Evolutionary conservation across 2,329 filamentous ascomycete species (phyloP), one percentile per base, ranked within the genome.

Genomic region (Dothiorella sarmentorum): DNA sequence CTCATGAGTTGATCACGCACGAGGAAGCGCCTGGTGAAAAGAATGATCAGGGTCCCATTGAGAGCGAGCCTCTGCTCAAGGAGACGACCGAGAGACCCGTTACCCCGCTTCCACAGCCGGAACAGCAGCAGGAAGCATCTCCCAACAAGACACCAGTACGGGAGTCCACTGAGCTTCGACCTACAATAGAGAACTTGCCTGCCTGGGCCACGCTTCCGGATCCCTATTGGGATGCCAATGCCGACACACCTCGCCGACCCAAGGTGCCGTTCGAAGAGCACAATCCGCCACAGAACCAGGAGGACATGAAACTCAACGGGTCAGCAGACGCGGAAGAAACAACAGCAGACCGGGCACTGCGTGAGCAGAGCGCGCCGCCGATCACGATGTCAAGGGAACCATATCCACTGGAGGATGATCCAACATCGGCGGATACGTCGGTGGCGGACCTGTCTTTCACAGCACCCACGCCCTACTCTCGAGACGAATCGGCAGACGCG

Each of bases 301-400:
- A n/a, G 9, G 9, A 9, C 15, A 4, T 26, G 26, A 27, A 29
- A 15, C 13, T 3, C 9, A 9, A 31, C 10, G 15, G 15, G 4
- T 18, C 35, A 6, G 20, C 15, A n/a, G 33, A 3, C 15, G 11
- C 29, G 3, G 26, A 13, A 26, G 31, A 51, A 7, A 17, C 18
- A 2, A 13, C 3, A 4, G 33, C 33, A 17, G 31, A 37, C 17
- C 26, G 31, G 1, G 13, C 13, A 15, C 18, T 40, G 15, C 33
- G 33, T 10, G 49, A 40, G 24, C 20, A 53, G n/a, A 53, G 49
- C 24, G 49, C 35, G 2, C 49, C 49, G 10, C 49, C 49, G 10
- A 24, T 53, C n/a, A 53, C 49, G 2, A 53, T 26, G n/a, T 53
- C 49, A n/a, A 53, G 17, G 49, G 49, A 53, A 9, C 49, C 49